Percentiles rank a stretch among this genome's conserved stretches.
Evolutionary conservation across 345 rosid genomes (phyloP).

Genomic region (Balakata baccata): DNA sequence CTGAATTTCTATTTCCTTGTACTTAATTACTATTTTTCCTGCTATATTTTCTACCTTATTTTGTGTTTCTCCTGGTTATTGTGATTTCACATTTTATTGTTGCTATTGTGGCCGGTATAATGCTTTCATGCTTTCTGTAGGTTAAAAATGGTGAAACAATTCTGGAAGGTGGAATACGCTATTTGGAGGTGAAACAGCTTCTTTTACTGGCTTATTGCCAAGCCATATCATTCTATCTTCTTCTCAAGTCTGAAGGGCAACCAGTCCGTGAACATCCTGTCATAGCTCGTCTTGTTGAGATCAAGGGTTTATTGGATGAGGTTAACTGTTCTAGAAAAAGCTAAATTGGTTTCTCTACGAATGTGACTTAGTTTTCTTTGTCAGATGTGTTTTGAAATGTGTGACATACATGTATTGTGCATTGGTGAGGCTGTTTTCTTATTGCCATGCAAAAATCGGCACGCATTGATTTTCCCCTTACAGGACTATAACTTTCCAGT

Average conservation of each 20-base stretch:
- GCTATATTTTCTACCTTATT: neutral
- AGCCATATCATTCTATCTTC: constrained; percentile 83
- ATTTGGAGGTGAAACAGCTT: constrained; percentile 77
- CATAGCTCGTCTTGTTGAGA: constrained; percentile 80
- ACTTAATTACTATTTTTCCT: neutral
- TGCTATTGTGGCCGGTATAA: constrained; percentile 7
- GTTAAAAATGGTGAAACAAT: constrained; percentile 41
- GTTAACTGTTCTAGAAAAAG: constrained; percentile 28
- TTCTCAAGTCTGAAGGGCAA: constrained; percentile 88
- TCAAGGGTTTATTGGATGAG: constrained; percentile 73
- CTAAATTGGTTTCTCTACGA: neutral
- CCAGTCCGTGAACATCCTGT: constrained; percentile 90
- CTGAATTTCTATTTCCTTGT: neutral
- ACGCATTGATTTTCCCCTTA: neutral
- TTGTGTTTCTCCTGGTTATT: neutral
- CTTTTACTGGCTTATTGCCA: constrained; percentile 80
- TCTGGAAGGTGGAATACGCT: constrained; percentile 51
- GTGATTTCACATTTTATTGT: constrained; percentile 5
- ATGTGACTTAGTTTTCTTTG: neutral
- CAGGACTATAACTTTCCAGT: neutral
- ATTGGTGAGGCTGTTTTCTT: neutral
- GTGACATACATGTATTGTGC: neutral
- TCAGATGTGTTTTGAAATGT: neutral
- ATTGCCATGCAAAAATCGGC: neutral
- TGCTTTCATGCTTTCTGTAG: constrained; percentile 31